Percentiles rank a stretch among this genome's conserved stretches.
These are phyloP conservation scores for Hymenoscyphus linearis DNA, from an alignment of 2,329 filamentous ascomycete genomes.

Conservation along the genomic window DNA sequence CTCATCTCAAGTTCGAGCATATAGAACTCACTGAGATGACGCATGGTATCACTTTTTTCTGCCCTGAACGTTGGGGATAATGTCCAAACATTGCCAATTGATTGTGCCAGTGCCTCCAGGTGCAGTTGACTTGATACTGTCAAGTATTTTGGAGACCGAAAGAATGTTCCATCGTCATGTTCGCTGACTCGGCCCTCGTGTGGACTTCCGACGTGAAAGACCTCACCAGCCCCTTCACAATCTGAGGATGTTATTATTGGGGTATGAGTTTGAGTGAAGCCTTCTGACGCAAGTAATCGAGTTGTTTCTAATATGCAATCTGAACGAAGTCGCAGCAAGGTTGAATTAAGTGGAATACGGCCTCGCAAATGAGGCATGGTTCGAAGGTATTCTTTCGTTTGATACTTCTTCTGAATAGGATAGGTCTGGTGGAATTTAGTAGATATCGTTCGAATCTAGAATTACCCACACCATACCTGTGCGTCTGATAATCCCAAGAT, in stretches of 20 bases:
- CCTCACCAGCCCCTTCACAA: constrained; percentile 93
- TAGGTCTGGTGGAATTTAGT: constrained; percentile 56
- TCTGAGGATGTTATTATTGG: constrained; percentile 95
- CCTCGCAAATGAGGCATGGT: constrained; percentile 82
- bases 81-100: constrained; percentile 88
- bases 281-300: constrained; percentile 65
- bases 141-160: constrained; percentile 82
- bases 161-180: constrained; percentile 57
- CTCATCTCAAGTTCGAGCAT: constrained; percentile 93
- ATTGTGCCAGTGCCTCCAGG: constrained; percentile 83
- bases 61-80: constrained; percentile 91
- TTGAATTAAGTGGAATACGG: constrained; percentile 73
- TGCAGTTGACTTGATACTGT: constrained; percentile 95
- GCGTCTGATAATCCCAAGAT: constrained; percentile 75
- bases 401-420: constrained; percentile 95
- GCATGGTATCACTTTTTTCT: constrained; percentile 85
- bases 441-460: constrained; percentile 8
- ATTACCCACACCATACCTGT: constrained; percentile 52
- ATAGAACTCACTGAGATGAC: constrained; percentile 96
- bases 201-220: constrained; percentile 60
- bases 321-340: constrained; percentile 77
- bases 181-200: constrained; percentile 21
- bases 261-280: constrained; percentile 80
- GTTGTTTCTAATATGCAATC: constrained; percentile 68
- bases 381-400: constrained; percentile 81